Base-by-base conservation (phyloP, 495 filamentous ascomycete species). In the Chaetomium cochliodes region DNA sequence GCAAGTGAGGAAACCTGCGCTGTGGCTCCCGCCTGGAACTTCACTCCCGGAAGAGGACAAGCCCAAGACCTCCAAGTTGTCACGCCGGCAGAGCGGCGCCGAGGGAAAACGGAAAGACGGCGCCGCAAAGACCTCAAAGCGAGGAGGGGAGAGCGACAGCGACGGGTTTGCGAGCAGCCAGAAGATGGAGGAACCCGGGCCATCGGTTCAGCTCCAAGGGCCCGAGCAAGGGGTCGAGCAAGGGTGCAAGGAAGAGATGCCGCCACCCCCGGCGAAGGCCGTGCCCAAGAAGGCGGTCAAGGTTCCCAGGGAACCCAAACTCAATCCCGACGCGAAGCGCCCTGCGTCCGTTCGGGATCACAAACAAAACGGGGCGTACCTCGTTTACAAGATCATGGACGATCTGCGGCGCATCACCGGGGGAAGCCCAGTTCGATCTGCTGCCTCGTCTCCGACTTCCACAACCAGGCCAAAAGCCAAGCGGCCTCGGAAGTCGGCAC, bases 1-100 rank as follows among this genome's bases (percentile, higher is more conserved):
- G 63, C 84, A 82, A 65, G 64, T 75, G 49, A 77, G 82, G 60
- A 82, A 85, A 63, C 77, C 76, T 6, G 81, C 81, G 46, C 77
- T 88, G 12, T 88, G 85, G 85, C 66, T 82, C 22, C 79, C 80
- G 2, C 78, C 77, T 13, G 78, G 77, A 4, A 64, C 72, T 1
- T 73, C 71, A 3, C 58, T 74, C 15, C 61, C 71, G 0, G 75
- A 78, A 18, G 68, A 69, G 15, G 74, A 77, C 44, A 78, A 73
- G 53, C 65, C 61, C 9, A 75, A 74, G 70, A 57, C 70, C 0
- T 26, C 44, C 0, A 74, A 69, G 58, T 30, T 60, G n/a, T 65
- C 73, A 16, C 72, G 68, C 46, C 68, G 60, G 71, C 73, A 62
- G 60, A 70, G 72, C 52, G 60, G 50, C 18, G 53, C 33, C 54